Conservation (phyloP, 108 stramenopile species). For the Epithemia pelagica region DNA sequence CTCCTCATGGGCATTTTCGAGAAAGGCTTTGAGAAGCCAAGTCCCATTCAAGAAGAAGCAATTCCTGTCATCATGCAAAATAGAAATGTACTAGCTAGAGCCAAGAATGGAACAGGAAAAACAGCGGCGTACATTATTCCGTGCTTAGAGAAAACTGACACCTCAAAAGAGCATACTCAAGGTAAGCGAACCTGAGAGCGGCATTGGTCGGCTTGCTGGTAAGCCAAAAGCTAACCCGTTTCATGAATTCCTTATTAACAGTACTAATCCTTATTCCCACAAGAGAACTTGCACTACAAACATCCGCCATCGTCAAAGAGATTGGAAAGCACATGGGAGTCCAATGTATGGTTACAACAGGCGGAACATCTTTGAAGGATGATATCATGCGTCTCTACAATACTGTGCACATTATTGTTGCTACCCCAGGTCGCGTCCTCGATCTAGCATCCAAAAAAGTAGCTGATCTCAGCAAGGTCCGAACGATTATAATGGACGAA, state of each 20-base stretch:
- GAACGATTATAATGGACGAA: constrained; percentile 97
- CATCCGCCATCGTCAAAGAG: constrained; percentile 97
- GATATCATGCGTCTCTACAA: constrained; percentile 99
- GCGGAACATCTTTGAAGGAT: constrained; percentile 95
- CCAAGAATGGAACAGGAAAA: constrained; percentile 98
- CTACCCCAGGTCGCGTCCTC: constrained; percentile 96
- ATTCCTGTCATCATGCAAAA: constrained; percentile 96
- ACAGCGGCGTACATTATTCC: constrained; percentile 99
- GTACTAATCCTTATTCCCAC: constrained; percentile 96
- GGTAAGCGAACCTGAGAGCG: constrained; percentile 21
- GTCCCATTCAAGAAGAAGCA: constrained; percentile 97
- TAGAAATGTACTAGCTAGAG: constrained; percentile 94
- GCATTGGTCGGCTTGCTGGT: neutral
- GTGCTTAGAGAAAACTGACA: constrained; percentile 95
- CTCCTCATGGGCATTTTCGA: constrained; percentile 99
- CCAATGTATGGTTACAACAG: constrained; percentile 97
- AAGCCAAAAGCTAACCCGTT: too few relatives aligned
- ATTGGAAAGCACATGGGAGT: constrained; percentile 98
- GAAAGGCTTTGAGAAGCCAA: constrained; percentile 98
- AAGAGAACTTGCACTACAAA: constrained; percentile 97
- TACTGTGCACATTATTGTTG: constrained; percentile 91
- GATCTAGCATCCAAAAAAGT: constrained; percentile 96
- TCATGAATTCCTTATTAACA: constrained; percentile 13
- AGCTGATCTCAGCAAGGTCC: constrained; percentile 88
- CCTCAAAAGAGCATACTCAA: constrained; percentile 78